Evolutionary conservation across 1,139 yeast genomes (phyloP), one percentile per base, ranked within the genome.

Genomic region (Ashbya aceris): DNA sequence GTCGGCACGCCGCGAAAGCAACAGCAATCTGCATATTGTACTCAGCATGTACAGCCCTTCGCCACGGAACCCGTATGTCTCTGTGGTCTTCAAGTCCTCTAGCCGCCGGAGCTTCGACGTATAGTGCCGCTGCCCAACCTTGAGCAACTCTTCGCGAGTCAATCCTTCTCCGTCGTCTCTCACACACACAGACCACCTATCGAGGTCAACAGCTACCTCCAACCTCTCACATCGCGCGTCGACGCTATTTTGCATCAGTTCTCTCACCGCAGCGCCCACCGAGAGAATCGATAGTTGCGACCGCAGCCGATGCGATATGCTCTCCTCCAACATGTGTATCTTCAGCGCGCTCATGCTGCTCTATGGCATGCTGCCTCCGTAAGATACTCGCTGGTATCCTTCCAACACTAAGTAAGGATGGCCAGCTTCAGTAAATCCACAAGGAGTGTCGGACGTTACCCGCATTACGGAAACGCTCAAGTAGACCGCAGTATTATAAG

Each of bases 141-240:
- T 27, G 34, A 71, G 69, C 52, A 83, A 62, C 46, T 79, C 81
- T 2, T 64, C 70, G 12, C 76, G 75, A 23, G 59, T 53, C 39
- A 83, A 74, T 1, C 80, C 81, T 31, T 44, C 44, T 10, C 82
- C 83, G 52, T 77, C 68, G 52, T 78, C 83, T 8, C 56, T 55
- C 1, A 80, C 73, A 10, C 60, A 55, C 23, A 78, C 56, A 20
- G 68, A 60, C 17, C 71, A 55, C 1, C 66, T 55, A 1, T 52
- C 45, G 12, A 68, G 53, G 49, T 76, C 74, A 2, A 77, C 41
- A 4, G 50, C 44, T 2, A 77, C 63, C 1, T 50, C 45, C 9
- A 81, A 60, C 4, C 48, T 45, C 0, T 65, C 54, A 1, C 85
- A 76, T 0, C 62, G 60, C 0, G 83, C 77, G 57, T 80, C 86